A percentile compares a stretch with the other conserved stretches of the same genome.
phyloP scores from a whole-genome alignment of 2,329 filamentous ascomycete species.

The Stemphylium beticola region DNA sequence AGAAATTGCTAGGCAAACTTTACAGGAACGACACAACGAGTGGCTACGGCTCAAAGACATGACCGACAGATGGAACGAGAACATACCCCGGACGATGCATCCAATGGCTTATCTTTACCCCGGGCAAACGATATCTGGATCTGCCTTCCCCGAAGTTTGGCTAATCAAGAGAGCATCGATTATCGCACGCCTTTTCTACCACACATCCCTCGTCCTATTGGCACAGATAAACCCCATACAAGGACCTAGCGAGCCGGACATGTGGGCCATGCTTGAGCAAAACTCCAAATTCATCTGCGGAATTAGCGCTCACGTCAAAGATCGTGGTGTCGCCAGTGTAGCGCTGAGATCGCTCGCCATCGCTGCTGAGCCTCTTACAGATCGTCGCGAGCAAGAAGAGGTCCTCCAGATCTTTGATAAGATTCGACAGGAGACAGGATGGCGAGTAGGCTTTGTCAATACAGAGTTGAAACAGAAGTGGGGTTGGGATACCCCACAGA shows the following conservation, averaged over 20 bases:
- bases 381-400: constrained; percentile 77
- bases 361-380: constrained; percentile 73
- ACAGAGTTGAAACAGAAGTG: constrained; percentile 76
- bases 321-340: constrained; percentile 77
- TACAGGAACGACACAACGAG: constrained; percentile 71
- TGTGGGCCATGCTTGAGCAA: constrained; percentile 71
- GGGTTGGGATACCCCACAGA: constrained; percentile 66
- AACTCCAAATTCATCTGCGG: constrained; percentile 89
- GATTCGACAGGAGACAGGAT: constrained; percentile 78
- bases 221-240: constrained; percentile 78
- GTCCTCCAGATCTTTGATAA: constrained; percentile 77
- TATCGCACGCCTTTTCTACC: constrained; percentile 84
- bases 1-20: constrained; percentile 63
- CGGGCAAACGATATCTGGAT: constrained; percentile 70
- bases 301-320: constrained; percentile 83
- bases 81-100: constrained; percentile 83
- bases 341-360: constrained; percentile 80
- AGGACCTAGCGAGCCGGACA: constrained; percentile 66
- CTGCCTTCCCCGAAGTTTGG: constrained; percentile 87
- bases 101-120: constrained; percentile 79
- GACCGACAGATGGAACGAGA: constrained; percentile 81
- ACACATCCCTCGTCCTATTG: constrained; percentile 82
- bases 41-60: constrained; percentile 82
- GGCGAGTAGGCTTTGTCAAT: constrained; percentile 75
- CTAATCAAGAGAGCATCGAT: constrained; percentile 82